Conservation (phyloP, 2,329 filamentous ascomycete species). For the Cladosporium colombiae region DNA sequence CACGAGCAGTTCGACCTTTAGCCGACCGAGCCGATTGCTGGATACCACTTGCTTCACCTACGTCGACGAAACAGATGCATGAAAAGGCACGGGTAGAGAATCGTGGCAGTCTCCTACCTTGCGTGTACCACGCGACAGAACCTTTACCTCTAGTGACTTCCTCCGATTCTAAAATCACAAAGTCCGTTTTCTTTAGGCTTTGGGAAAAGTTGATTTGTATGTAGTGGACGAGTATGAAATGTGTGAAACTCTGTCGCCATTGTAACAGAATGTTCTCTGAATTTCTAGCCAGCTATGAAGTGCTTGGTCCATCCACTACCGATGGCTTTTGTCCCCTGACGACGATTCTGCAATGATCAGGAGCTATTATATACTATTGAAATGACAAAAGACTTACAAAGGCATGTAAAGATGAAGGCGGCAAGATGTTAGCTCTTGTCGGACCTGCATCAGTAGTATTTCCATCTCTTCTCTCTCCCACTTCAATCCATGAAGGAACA, state of each 20-base stretch:
- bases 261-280: neutral
- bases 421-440: conserved; percentile 29
- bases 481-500: conserved; percentile 31
- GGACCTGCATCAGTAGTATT: conserved; percentile 31
- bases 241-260: neutral
- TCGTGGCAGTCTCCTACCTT: neutral
- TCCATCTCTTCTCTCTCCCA: conserved; percentile 34
- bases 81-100: neutral
- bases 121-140: neutral
- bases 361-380: conserved; percentile 5
- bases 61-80: neutral
- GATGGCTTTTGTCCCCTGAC: conserved; percentile 5
- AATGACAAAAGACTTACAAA: conserved; percentile 24
- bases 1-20: neutral
- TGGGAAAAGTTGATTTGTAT: neutral
- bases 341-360: conserved; percentile 8
- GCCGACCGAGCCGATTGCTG: neutral
- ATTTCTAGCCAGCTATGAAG: neutral
- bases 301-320: neutral
- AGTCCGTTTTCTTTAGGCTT: neutral
- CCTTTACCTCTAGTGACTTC: neutral
- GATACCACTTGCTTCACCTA: neutral
- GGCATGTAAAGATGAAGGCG: conserved; percentile 33
- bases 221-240: neutral
- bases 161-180: neutral